phyloP scores from a whole-genome alignment of 345 rosid genomes.

The Erucastrum elatum region DNA sequence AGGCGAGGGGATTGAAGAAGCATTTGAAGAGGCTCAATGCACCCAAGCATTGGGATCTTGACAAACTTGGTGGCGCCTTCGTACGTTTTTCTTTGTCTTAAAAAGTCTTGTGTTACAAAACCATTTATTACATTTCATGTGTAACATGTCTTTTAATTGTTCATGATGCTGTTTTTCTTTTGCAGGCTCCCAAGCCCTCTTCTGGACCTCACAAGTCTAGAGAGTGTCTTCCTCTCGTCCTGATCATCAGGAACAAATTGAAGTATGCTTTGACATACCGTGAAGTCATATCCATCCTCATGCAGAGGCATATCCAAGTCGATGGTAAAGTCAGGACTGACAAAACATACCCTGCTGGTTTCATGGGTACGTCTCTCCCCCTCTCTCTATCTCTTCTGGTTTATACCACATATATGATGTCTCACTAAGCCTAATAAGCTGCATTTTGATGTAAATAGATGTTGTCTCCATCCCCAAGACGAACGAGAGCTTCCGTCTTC shows the following conservation, averaged over 20 bases:
- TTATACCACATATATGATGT: not conserved
- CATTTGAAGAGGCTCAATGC: not conserved
- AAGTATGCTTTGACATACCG: slow-evolving; percentile 70
- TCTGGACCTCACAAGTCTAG: slow-evolving; percentile 89
- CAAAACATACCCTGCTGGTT: slow-evolving; percentile 85
- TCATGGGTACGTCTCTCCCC: slow-evolving; percentile 69
- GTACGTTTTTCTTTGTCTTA: not conserved
- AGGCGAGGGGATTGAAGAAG: not conserved
- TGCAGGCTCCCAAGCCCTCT: slow-evolving; percentile 84
- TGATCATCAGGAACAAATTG: slow-evolving; percentile 68
- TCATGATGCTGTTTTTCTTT: not conserved
- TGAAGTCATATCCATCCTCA: slow-evolving; percentile 65
- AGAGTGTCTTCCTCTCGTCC: slow-evolving; percentile 73
- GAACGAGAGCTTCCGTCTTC: slow-evolving; percentile 77
- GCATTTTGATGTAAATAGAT: slow-evolving; percentile 43
- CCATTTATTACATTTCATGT: not conserved
- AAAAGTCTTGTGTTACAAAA: not conserved
- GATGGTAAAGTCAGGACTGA: slow-evolving; percentile 86
- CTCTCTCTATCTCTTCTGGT: not conserved
- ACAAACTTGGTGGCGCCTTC: not conserved
- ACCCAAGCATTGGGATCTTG: not conserved
- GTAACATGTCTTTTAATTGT: too few relatives aligned
- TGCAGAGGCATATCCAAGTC: slow-evolving; percentile 81
- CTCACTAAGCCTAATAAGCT: not conserved
- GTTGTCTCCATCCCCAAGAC: slow-evolving; percentile 88